Evolutionary conservation across 495 filamentous ascomycete genomes (phyloP).

Genomic region (Podospora conica): DNA sequence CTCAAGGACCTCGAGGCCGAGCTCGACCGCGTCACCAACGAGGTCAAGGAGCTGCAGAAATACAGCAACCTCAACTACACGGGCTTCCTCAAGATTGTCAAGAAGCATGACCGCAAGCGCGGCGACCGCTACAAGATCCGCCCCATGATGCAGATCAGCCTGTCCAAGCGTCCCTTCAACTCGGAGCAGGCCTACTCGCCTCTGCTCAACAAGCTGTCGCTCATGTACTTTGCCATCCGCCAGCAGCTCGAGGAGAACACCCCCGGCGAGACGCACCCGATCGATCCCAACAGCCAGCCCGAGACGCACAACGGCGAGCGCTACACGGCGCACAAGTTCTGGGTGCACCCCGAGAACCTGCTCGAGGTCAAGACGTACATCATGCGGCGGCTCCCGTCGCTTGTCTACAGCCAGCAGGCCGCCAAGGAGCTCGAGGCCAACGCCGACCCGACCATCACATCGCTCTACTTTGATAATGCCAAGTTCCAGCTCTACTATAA

Average conservation of each 20-base stretch:
- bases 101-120: conserved; percentile 94
- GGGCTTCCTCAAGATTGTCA: conserved; percentile 93
- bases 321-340: conserved; percentile 95
- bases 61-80: conserved; percentile 97
- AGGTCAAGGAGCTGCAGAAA: conserved; percentile 88
- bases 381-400: conserved; percentile 77
- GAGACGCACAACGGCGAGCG: conserved; percentile 52
- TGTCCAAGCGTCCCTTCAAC: conserved; percentile 86
- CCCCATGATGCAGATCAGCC: conserved; percentile 80
- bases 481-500: conserved; percentile 78
- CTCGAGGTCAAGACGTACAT: conserved; percentile 95
- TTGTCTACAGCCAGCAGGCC: conserved; percentile 85
- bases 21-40: conserved; percentile 78
- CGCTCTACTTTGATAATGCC: conserved; percentile 88
- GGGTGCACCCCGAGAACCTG: conserved; percentile 91
- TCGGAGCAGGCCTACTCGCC: conserved; percentile 86
- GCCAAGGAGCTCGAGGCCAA: conserved; percentile 69
- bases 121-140: conserved; percentile 75
- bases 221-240: conserved; percentile 92
- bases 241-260: conserved; percentile 60
- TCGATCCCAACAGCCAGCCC: conserved; percentile 34
- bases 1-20: conserved; percentile 69
- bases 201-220: conserved; percentile 78
- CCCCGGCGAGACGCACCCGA: conserved; percentile 20
- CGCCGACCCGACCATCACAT: conserved; percentile 85